Percentiles rank a stretch among this genome's conserved stretches.
Evolutionary conservation across 2,329 filamentous ascomycete species (phyloP).

Genomic region (Talaromyces sp.): DNA sequence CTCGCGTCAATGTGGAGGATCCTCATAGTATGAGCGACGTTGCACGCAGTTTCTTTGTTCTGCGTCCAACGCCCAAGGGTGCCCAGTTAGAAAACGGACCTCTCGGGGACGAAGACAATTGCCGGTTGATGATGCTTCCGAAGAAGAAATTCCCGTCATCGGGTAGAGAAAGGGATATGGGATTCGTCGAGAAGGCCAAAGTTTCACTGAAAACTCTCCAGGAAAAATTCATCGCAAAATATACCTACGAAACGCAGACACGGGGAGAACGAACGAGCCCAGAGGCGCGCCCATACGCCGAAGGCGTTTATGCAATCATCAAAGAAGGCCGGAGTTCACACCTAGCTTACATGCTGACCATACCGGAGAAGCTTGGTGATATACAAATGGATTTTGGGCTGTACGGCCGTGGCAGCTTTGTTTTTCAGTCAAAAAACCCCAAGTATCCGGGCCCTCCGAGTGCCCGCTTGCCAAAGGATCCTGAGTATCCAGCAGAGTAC

Average conservation of each 20-base stretch:
- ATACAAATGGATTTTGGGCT: constrained; percentile 74
- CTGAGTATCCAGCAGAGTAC: constrained; percentile 68
- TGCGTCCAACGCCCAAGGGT: constrained; percentile 67
- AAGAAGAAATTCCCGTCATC: constrained; percentile 77
- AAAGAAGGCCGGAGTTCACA: constrained; percentile 68
- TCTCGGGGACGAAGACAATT: constrained; percentile 55
- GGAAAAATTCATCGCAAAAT: constrained; percentile 63
- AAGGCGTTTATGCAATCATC: constrained; percentile 80
- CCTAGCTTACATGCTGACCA: constrained; percentile 72
- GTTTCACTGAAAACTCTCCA: constrained; percentile 65
- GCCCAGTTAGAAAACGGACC: constrained; percentile 61
- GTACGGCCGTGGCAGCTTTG: constrained; percentile 66
- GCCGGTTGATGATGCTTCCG: constrained; percentile 70
- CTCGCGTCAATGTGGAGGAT: constrained; percentile 67
- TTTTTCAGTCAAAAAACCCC: constrained; percentile 77
- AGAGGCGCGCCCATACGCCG: constrained; percentile 69
- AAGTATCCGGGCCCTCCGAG: constrained; percentile 61
- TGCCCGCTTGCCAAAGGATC: constrained; percentile 58
- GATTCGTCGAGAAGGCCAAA: constrained; percentile 74
- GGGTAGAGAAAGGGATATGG: constrained; percentile 67
- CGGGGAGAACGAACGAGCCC: constrained; percentile 63
- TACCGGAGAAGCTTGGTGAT: constrained; percentile 64
- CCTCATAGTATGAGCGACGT: constrained; percentile 68
- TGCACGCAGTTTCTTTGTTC: constrained; percentile 71
- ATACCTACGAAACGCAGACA: constrained; percentile 73